Evolutionary conservation across 225 moss, liverwort and hornwort species (phyloP).

Genomic region (Sphagnum tenellum): DNA sequence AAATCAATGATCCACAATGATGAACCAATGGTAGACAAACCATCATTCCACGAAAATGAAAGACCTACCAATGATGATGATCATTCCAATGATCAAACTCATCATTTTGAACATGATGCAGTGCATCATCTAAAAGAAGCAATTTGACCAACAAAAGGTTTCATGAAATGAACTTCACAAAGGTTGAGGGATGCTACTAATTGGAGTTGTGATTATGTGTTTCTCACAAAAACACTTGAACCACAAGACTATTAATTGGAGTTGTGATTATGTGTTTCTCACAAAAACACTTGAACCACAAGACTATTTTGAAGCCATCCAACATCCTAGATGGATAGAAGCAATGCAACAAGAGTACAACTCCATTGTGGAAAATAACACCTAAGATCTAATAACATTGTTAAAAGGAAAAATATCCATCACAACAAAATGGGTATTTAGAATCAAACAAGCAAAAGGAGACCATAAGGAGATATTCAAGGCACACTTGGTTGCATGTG

Average conservation of each 20-base stretch:
- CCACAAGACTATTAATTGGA: background rate
- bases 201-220: background rate
- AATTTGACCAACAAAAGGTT: too few relatives aligned
- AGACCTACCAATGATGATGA: too few relatives aligned
- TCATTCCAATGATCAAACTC: too few relatives aligned
- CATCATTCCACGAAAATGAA: too few relatives aligned
- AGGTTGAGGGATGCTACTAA: too few relatives aligned
- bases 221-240: background rate
- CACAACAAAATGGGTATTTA: slow-evolving; percentile 5
- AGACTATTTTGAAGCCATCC: background rate
- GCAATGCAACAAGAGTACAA: slow-evolving; percentile 3
- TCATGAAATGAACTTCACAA: too few relatives aligned
- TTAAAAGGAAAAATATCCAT: background rate
- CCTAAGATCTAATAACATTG: background rate
- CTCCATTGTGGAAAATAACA: background rate
- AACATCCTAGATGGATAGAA: background rate
- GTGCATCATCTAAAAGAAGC: too few relatives aligned
- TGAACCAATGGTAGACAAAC: too few relatives aligned
- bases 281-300: background rate
- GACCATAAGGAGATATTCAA: background rate
- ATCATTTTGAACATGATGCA: too few relatives aligned
- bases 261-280: background rate
- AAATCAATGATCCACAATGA: too few relatives aligned
- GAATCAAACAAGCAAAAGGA: background rate
- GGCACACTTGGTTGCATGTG: slow-evolving; percentile 3